These are phyloP conservation scores for Parachaetomium inaequale DNA, from an alignment of 495 filamentous ascomycete species.

Conservation along the genomic window DNA sequence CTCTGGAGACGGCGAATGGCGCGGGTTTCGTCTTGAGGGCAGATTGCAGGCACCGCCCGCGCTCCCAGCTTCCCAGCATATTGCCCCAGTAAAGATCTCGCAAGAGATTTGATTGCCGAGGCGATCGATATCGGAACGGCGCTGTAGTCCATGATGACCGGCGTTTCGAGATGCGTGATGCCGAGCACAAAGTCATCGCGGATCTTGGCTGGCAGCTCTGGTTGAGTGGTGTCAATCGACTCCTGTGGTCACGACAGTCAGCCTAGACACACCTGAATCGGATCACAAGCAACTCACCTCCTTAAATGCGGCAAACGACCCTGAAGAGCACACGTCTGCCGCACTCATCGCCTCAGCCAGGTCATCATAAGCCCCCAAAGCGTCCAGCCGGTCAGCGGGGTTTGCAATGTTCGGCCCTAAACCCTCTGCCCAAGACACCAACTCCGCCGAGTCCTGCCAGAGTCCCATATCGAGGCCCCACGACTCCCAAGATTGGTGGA, in stretches of 20 bases:
- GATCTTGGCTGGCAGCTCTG: slow-evolving; percentile 55
- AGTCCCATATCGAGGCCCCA: slow-evolving; percentile 56
- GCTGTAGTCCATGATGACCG: slow-evolving; percentile 26
- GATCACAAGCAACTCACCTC: slow-evolving; percentile 36
- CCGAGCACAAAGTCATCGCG: slow-evolving; percentile 63
- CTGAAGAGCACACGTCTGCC: slow-evolving; percentile 46
- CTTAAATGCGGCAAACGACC: slow-evolving; percentile 37
- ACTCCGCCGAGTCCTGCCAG: slow-evolving; percentile 35
- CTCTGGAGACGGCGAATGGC: slow-evolving; percentile 30
- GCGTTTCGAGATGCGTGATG: slow-evolving; percentile 56
- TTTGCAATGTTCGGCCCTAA: slow-evolving; percentile 24
- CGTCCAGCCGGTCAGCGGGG: slow-evolving; percentile 19
- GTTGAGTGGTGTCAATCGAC: slow-evolving; percentile 58
- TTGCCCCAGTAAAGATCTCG: slow-evolving; percentile 31
- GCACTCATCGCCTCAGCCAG: slow-evolving; percentile 45
- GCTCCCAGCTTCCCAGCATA: slow-evolving; percentile 6
- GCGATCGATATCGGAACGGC: slow-evolving; percentile 25
- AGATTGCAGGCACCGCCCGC: slow-evolving; percentile 3
- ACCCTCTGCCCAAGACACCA: slow-evolving; percentile 31
- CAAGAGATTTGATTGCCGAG: slow-evolving; percentile 35
- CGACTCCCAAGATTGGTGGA: slow-evolving; percentile 51
- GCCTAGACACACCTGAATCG: slow-evolving; percentile 3
- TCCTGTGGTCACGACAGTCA: slow-evolving; percentile 35
- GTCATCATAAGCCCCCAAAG: slow-evolving; percentile 34
- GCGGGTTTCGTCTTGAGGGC: slow-evolving; percentile 29